Evolutionary conservation across 208 protist species (phyloP).

Genomic region (Borovskyia barvae): DNA sequence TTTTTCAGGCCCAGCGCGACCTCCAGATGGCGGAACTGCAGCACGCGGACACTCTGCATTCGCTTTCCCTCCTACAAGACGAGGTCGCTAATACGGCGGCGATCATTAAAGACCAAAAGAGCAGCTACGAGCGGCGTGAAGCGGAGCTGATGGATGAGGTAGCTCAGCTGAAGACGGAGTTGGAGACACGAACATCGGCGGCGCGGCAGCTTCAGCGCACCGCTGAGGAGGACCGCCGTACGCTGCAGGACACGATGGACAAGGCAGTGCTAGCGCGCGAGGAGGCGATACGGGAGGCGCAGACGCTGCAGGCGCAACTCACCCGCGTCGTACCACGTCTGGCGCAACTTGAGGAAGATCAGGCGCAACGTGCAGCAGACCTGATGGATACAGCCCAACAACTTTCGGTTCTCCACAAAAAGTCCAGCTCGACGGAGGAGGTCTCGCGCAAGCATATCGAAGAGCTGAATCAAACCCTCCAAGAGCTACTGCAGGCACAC

Average conservation of each 20-base stretch:
- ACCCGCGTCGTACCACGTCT: conserved; percentile 47
- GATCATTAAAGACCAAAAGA: conserved; percentile 42
- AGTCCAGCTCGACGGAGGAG: conserved; percentile 34
- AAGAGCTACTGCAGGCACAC: conserved; percentile 39
- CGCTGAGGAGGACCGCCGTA: conserved; percentile 18
- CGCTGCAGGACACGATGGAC: conserved; percentile 23
- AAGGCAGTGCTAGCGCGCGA: conserved; percentile 21
- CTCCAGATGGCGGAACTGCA: conserved; percentile 46
- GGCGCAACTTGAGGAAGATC: conserved; percentile 52
- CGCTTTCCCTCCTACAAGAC: conserved; percentile 29
- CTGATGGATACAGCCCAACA: conserved; percentile 63
- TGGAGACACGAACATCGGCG: conserved; percentile 24
- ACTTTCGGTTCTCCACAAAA: conserved; percentile 42
- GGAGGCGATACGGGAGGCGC: conserved; percentile 29
- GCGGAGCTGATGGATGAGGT: conserved; percentile 39
- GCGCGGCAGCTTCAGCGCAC: conserved; percentile 24
- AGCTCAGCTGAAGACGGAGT: conserved; percentile 27
- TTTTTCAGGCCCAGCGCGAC: conserved; percentile 44
- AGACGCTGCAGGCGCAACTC: conserved; percentile 37
- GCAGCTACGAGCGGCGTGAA: conserved; percentile 30
- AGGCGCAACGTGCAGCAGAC: conserved; percentile 42
- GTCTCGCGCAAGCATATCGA: conserved; percentile 49
- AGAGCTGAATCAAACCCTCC: conserved; percentile 35
- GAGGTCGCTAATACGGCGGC: conserved; percentile 26
- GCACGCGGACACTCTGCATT: conserved; percentile 35